Percentiles rank a stretch among this genome's conserved stretches.
Evolutionary conservation across 768 basidiomycete genomes (phyloP).

Genomic region (Termitomyces sp.): DNA sequence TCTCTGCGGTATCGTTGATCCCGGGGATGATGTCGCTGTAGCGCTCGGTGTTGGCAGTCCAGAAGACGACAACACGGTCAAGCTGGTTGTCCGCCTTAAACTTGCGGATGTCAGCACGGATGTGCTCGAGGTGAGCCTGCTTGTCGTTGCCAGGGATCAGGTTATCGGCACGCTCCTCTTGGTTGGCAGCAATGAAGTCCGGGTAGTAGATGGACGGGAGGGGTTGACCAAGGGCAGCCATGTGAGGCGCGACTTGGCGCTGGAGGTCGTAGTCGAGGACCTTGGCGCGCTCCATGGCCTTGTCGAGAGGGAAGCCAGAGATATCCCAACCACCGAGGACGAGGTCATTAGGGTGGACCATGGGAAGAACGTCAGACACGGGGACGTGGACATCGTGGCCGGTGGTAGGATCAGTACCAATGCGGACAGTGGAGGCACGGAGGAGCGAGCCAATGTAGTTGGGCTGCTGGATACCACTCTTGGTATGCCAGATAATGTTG

Average conservation of each 20-base stretch:
- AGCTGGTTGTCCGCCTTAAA: conserved; percentile 85
- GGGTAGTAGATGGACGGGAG: conserved; percentile 97
- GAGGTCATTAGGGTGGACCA: conserved; percentile 98
- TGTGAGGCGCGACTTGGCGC: conserved; percentile 86
- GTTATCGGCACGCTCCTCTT: conserved; percentile 95
- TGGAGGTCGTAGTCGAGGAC: conserved; percentile 97
- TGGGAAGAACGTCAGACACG: conserved; percentile 88
- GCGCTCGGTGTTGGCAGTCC: conserved; percentile 99
- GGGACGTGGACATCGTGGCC: conserved; percentile 94
- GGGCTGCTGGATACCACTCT: conserved; percentile 86
- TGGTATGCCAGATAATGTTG: conserved; percentile 93
- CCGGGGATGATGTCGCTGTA: conserved; percentile 94
- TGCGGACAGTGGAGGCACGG: conserved; percentile 90
- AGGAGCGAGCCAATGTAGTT: conserved; percentile 98
- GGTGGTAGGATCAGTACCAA: conserved; percentile 76
- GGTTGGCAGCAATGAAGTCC: conserved; percentile 97
- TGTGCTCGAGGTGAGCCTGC: conserved; percentile 85
- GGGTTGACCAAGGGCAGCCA: conserved; percentile 78
- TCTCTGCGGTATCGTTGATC: conserved; percentile 92
- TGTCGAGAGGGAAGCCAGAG: conserved; percentile 78
- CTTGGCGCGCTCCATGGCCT: conserved; percentile 90
- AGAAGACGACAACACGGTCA: conserved; percentile 91
- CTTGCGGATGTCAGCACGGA: conserved; percentile 89
- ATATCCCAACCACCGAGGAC: conserved; percentile 99
- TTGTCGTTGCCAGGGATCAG: conserved; percentile 84